Evolutionary conservation across 163 green algal genomes (phyloP), one percentile per base, ranked within the genome.

Genomic region (Chloromonas sp.): DNA sequence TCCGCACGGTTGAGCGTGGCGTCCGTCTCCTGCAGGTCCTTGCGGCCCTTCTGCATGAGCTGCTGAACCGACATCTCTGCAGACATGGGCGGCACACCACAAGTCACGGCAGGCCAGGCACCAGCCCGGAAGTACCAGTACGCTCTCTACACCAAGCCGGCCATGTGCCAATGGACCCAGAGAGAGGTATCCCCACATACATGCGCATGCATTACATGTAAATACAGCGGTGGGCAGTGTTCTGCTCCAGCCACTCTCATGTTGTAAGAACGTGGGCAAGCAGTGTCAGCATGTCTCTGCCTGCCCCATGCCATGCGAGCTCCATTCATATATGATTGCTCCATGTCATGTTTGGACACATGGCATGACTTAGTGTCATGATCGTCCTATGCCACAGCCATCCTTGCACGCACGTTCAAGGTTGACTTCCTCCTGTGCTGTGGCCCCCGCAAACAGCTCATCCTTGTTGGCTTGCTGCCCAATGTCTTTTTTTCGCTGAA

Each of bases 1-100:
- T 96, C 90, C 0, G 89, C 88, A 2, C 94, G 88, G 13, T 91
- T 86, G 58, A 98, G 84, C 0, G 90, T 88, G 2, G 89, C 84
- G 76, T 98, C 95, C 0, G 90, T 96, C 60, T 96, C 92, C 14
- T 93, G 88, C 8, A 98, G 94, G 2, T 94, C 88, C 84, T 93
- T 92, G 3, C 93, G 88, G 0, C 95, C 96, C 70, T 95, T 85
- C 70, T 89, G 85, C 84, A 98, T 94, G n/a, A 98, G 89, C 88
- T 98, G 89, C 82, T 91, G 86, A 81, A 93, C 96, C 13, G 85
- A 90, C 93, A 97, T 95, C 70, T 82, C 94, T 97, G 91, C 88
- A 57, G 74, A 14, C 11, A 3, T 36, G 14, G 13, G 2, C 5
- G 5, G 74, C 13, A 36, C 66, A 13, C 66, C 5, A 13, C 8